Evolutionary conservation across 768 basidiomycete species (phyloP), one percentile per base, ranked within the genome.

Genomic region (Fistulinella prunicolor): DNA sequence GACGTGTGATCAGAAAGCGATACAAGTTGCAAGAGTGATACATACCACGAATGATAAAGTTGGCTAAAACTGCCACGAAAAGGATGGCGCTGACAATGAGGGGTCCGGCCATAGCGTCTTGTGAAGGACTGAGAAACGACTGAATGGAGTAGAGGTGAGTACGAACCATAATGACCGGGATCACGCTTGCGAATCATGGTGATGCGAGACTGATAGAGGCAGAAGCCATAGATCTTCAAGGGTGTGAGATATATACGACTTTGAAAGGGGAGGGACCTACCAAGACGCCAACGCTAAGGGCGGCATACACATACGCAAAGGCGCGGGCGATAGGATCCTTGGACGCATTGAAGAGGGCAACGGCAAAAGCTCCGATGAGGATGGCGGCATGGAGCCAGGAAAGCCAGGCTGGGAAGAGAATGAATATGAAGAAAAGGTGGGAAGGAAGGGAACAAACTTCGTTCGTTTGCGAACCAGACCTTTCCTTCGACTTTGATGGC

Each of bases 391-490:
- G 89, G 44, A 98, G 73, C 83, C 95, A 99, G 0, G 94, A 80
- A 26, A 98, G 78, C 89, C 94, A 96, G 2, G 95, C 90, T 92
- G 44, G 2, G 44, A 40, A 32, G 42, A 22, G 21, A n/a, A 29
- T 62, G 26, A 60, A 9, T 13, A 14, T 26, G 23, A 24, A 24
- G 32, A 45, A 16, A 34, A 24, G 34, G 3, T n/a, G 30, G 30
- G 38, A 44, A 40, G 13, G 7, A 22, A 14, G 9, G 12, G 9
- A 38, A 42, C 83, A 51, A 39, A 93, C 90, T 93, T 62, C 91
- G 74, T 68, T 97, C 94, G 61, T 96, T 96, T 9, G 94, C 93
- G 65, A 97, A 95, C 94, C 94, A 97, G 40, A 97, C 94, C 61
- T 97, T 97, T 19, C 83, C 85, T 64, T 97, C 94, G 16, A 97